phyloP scores from a whole-genome alignment of 768 basidiomycete genomes.

The Podaxis carcinomalis region DNA sequence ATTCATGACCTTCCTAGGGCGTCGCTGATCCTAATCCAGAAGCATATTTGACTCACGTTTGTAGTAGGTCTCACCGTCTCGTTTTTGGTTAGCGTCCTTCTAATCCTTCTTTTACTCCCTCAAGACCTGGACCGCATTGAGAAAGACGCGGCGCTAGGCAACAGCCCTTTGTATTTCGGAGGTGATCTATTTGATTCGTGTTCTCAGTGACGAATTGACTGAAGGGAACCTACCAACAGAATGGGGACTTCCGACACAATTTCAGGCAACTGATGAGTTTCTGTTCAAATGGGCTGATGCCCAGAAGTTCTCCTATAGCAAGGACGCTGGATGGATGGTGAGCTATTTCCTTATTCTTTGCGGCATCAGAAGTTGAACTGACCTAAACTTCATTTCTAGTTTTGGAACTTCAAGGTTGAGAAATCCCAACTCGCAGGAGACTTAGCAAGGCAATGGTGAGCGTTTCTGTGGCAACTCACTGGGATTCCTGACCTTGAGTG shows the following conservation, averaged over 20 bases:
- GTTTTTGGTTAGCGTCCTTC: neutral
- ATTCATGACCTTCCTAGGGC: conserved; percentile 38
- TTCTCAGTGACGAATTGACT: neutral
- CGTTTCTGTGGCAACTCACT: neutral
- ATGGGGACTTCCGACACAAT: conserved; percentile 59
- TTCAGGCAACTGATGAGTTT: conserved; percentile 58
- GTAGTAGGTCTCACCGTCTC: conserved; percentile 45
- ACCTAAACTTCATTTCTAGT: conserved; percentile 17
- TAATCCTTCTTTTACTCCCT: neutral
- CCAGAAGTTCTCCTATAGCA: conserved; percentile 61
- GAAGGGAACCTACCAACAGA: conserved; percentile 19
- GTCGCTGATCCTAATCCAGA: conserved; percentile 61
- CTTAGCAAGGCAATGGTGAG: conserved; percentile 63
- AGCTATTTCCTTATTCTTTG: conserved; percentile 21
- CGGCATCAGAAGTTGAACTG: neutral
- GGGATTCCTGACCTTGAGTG: neutral
- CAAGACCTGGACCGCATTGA: conserved; percentile 59
- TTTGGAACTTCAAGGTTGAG: conserved; percentile 77
- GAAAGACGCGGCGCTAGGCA: conserved; percentile 27
- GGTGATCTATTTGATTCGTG: conserved; percentile 18
- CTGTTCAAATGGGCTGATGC: conserved; percentile 69
- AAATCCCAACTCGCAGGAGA: conserved; percentile 44
- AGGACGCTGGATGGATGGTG: conserved; percentile 66
- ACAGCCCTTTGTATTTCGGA: conserved; percentile 38
- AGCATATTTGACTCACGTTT: conserved; percentile 64